Conservation (phyloP, 768 basidiomycete species). For the Coprinopsis cinerea region DNA sequence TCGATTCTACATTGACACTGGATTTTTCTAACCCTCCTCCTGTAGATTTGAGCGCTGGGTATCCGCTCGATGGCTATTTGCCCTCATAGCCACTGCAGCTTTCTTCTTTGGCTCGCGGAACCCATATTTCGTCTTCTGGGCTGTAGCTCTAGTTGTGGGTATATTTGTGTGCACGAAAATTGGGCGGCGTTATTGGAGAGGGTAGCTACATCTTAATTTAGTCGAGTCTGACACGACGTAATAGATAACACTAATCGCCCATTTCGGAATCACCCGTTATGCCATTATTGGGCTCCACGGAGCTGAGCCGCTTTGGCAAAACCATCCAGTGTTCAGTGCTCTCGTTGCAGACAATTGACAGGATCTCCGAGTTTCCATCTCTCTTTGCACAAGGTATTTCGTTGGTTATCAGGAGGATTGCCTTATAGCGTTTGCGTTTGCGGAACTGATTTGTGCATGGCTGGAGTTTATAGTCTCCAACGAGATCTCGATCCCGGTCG, state of each 20-base stretch:
- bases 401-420: too few species aligned
- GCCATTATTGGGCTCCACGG: too few species aligned
- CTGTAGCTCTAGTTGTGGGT: slow-evolving; percentile 42
- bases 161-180: slow-evolving; percentile 41
- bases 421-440: too few species aligned
- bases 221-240: slow-evolving; percentile 1
- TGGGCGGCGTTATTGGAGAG: slow-evolving; percentile 45
- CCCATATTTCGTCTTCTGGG: slow-evolving; percentile 63
- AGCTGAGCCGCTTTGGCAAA: too few species aligned
- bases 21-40: slow-evolving; percentile 7
- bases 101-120: slow-evolving; percentile 64
- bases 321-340: too few species aligned
- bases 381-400: too few species aligned
- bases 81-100: slow-evolving; percentile 43
- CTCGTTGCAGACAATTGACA: too few species aligned
- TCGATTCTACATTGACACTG: slow-evolving; percentile 5
- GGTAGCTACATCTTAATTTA: slow-evolving; percentile 5
- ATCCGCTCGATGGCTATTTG: slow-evolving; percentile 50
- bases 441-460: too few species aligned
- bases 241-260: slow-evolving; percentile 3
- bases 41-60: slow-evolving; percentile 34
- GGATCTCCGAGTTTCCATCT: too few species aligned
- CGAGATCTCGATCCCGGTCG: slow-evolving; percentile 4
- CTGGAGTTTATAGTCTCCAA: not conserved
- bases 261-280: not conserved